Evolutionary conservation across 371 early-diverging fungal genomes (phyloP).

Genomic region (Dichotomocladium elegans): DNA sequence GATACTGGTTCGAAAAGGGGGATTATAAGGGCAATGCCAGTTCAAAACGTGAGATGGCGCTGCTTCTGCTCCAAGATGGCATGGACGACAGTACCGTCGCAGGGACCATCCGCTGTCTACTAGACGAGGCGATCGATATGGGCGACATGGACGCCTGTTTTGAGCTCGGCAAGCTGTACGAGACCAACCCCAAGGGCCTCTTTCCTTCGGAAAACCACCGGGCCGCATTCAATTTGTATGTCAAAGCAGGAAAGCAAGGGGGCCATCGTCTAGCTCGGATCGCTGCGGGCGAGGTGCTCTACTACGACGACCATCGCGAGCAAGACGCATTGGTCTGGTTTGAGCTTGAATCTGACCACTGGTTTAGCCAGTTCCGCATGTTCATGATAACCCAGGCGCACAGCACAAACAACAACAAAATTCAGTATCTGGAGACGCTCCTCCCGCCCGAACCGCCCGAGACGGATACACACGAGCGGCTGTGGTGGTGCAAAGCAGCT

Average conservation of each 20-base stretch:
- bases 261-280: constrained; percentile 12
- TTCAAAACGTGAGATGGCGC: constrained; percentile 21
- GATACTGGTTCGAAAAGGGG: constrained; percentile 10
- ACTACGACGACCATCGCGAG: neutral
- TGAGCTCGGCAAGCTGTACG: constrained; percentile 8
- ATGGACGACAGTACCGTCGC: neutral
- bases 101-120: neutral
- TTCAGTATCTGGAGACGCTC: neutral
- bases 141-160: constrained; percentile 18
- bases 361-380: constrained; percentile 10
- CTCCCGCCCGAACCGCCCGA: neutral
- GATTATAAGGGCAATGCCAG: constrained; percentile 11
- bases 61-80: constrained; percentile 5
- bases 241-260: constrained; percentile 5
- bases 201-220: neutral
- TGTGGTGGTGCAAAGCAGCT: neutral
- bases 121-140: constrained; percentile 13
- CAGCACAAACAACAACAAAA: neutral
- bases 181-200: constrained; percentile 4
- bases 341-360: constrained; percentile 1
- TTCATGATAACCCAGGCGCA: neutral
- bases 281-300: constrained; percentile 9
- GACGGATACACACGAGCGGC: neutral
- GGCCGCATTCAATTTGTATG: constrained; percentile 6
- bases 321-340: constrained; percentile 3